Evolutionary conservation across 2,329 filamentous ascomycete species (phyloP), one percentile per base, ranked within the genome.

Genomic region (Plectosphaerella cucumerina): DNA sequence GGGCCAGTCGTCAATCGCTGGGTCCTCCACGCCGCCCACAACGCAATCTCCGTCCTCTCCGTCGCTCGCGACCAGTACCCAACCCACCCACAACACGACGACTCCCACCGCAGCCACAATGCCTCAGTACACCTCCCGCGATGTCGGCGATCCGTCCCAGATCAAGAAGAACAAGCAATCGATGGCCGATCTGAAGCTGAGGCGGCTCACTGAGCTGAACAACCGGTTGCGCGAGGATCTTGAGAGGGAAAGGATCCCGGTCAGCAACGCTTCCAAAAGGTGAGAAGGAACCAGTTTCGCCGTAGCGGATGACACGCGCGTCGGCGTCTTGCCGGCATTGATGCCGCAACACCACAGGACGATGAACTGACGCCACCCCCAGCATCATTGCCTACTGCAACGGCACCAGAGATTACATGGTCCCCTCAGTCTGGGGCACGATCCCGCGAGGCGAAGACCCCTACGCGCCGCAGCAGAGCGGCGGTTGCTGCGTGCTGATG

Each of bases 341-440:
- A 8, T 31, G 26, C 9, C 12, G 11, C 10, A 22, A 52, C 23
- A n/a, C 39, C 31, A 26, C 17, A 17, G 18, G 12, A 23, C 20
- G 10, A 17, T 47, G 21, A 11, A 31, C 8, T 53, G 33, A 56
- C 47, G 17, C 41, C 50, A 23, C 43, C 47, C 52, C 20, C 66
- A 99, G 94, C 71, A 89, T 97, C 70, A 97, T 97, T 70, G 89
- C 90, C 62, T 97, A 97, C 77, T 97, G 93, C 74, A 96, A 96
- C 73, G 92, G 90, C 72, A 97, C 94, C 62, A 89, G 93, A 72
- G 94, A 99, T 71, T 97, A 96, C 77, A 97, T 99, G 94, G 92
- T 97, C 49, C 92, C 92, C 48, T 96, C 91, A 49, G 89, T 95
- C 70, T 99, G 94, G 94, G 93, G 93, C 60, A 83, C 86, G 55